Evolutionary conservation across 306 rosid genomes (phyloP), one percentile per base, ranked within the genome.

Genomic region (Spatholobus suberectus): DNA sequence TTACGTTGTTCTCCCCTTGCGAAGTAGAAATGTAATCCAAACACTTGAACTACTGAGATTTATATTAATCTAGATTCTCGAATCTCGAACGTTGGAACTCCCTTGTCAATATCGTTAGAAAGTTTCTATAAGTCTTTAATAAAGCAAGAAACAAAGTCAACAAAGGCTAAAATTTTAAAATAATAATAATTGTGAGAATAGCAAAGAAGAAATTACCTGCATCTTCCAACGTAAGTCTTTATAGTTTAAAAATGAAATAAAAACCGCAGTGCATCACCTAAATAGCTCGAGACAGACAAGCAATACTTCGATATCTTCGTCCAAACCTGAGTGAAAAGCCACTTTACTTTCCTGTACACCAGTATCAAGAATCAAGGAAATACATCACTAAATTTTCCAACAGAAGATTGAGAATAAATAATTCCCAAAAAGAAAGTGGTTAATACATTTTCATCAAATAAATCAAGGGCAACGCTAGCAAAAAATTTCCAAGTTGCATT

Each of bases 31-130:
- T 59, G 66, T 12, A 59, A 24, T 59, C 66, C 8, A 26, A 59
- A 59, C 66, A 59, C n/a, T 4, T 10, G 38, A 63, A 63, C 24
- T 34, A 63, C 70, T 66, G 71, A 66, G 47, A 63, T 57, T 23
- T 23, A 57, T 57, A 57, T 14, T 26, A 6, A 29, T 14, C 12
- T 62, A 12, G 2, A 62, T 17, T 34, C 5, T 51, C 17, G 2
- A 51, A 51, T 6, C 57, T 17, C n/a, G 8, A 51, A 51, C 15
- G 57, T 51, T 65, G 51, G 51, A 78, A 77, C 55, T 83, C 9
- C 79, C 79, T 13, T 83, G 47, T 77, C 62, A 62, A n/a, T 73
- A 69, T 37, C 41, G 29, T 47, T 68, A 68, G 73, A 49, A 76
- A 35, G 55, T 43, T 74, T 66, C 84, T 73, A 5, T 6, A 43